A percentile compares a stretch with the other conserved stretches of the same genome.
phyloP scores from a whole-genome alignment of 768 basidiomycete species.

The Pholiota conissans region DNA sequence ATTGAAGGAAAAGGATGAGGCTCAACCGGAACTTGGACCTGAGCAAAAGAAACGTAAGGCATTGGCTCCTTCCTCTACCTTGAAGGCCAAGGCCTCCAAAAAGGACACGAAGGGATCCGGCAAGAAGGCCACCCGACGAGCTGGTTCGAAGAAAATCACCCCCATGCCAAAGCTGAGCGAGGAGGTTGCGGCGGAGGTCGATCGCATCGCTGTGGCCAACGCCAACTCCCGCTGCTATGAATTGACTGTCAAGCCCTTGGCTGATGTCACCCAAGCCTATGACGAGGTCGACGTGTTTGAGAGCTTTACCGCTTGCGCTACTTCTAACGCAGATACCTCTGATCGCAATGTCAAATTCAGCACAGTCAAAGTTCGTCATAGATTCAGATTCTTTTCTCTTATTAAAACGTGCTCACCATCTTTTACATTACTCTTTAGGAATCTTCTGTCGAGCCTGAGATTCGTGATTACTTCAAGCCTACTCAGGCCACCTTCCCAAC shows the following conservation, averaged over 20 bases:
- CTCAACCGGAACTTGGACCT: slow-evolving; percentile 35
- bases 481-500: slow-evolving; percentile 30
- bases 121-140: slow-evolving; percentile 40
- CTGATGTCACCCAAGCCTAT: slow-evolving; percentile 74
- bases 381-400: background rate
- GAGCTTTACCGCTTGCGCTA: slow-evolving; percentile 18
- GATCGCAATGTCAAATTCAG: slow-evolving; percentile 38
- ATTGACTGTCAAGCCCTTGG: slow-evolving; percentile 74
- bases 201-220: slow-evolving; percentile 45
- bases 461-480: slow-evolving; percentile 54
- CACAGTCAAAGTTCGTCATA: slow-evolving; percentile 47
- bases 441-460: slow-evolving; percentile 53
- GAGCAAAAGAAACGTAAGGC: slow-evolving; percentile 67
- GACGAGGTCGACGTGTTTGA: slow-evolving; percentile 39
- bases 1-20: slow-evolving; percentile 33
- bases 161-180: slow-evolving; percentile 59
- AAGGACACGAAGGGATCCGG: slow-evolving; percentile 15
- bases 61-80: slow-evolving; percentile 27
- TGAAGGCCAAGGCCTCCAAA: slow-evolving; percentile 40
- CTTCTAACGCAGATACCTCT: slow-evolving; percentile 22
- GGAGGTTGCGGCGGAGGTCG: slow-evolving; percentile 42
- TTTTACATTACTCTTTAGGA: slow-evolving; percentile 36
- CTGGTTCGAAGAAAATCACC: slow-evolving; percentile 45
- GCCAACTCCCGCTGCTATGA: slow-evolving; percentile 81
- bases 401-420: slow-evolving; percentile 11